Base-by-base conservation (phyloP, 1,284 basidiomycete genomes). In the Amylostereum areolatum region DNA sequence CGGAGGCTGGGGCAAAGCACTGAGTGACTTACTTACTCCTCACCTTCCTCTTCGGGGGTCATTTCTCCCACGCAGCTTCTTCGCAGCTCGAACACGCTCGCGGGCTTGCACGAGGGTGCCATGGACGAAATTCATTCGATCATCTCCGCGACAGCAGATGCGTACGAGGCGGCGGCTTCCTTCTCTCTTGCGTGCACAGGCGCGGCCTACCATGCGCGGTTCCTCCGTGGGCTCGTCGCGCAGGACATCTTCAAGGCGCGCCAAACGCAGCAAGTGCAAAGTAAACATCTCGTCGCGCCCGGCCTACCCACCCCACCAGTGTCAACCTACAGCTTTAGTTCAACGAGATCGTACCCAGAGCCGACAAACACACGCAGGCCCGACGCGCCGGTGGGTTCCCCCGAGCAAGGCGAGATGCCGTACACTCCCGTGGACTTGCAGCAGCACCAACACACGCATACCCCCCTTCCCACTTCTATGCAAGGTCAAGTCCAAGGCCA, bases 191-290 rank as follows among this genome's bases (percentile, higher is more conserved):
- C 77, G 9, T 80, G 77, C 37, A 77, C 77, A 25, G 74, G 78
- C 28, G 80, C 83, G 7, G 75, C 77, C 33, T 81, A 81, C 57
- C 89, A 90, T 58, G 78, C 85, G 37, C 82, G 87, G 39, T 91
- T 91, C 68, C 69, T 91, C 41, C 78, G 79, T 57, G 80, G 76
- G 48, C 70, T 91, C 43, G 72, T 89, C 28, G 71, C 72, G n/a
- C 76, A 78, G 55, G 83, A 88, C 56, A 71, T 75, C 53, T 73
- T 80, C 58, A 77, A 76, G 57, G 64, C 71, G 48, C 76, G 77
- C 47, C 18, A 18, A 18, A 18, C 18, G 18, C 18, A 18, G 18
- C 18, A 18, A 18, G 18, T 18, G 18, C 73, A 68, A 59, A 49
- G 42, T 40, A 51, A 52, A 18, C 1, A 18, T 25, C 53, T 43